Conservation (phyloP, 2,329 filamentous ascomycete genomes). For the Aspergillus floridensis region DNA sequence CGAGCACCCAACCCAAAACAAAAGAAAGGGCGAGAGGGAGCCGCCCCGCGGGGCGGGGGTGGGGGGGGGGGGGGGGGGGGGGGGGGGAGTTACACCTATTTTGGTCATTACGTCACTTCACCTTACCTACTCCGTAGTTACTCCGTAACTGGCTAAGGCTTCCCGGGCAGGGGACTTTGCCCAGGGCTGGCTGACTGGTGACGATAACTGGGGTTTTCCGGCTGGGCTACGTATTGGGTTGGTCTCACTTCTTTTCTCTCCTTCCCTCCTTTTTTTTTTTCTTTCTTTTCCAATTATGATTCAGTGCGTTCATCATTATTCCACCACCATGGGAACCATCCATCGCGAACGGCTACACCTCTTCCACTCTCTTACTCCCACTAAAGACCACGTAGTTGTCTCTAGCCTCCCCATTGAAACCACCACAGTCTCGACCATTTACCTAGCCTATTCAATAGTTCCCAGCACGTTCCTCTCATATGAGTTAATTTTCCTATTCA, state of each 20-base stretch:
- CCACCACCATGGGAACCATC: not conserved
- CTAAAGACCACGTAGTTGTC: not conserved
- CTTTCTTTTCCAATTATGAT: not conserved
- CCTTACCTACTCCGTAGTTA: no score
- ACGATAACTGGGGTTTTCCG: constrained; percentile 3
- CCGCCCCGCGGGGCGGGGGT: no score
- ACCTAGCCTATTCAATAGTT: not conserved
- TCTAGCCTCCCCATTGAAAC: not conserved
- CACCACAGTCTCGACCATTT: not conserved
- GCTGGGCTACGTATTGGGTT: not conserved
- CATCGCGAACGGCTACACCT: not conserved
- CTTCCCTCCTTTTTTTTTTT: no score
- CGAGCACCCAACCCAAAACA: no score
- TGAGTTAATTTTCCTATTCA: not conserved
- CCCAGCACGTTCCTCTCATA: not conserved
- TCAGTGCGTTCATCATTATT: constrained; percentile 1
- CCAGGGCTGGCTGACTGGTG: not conserved
- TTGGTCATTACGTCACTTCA: constrained; percentile 12
- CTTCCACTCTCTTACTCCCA: not conserved
- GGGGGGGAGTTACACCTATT: not conserved
- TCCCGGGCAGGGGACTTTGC: constrained; percentile 5
- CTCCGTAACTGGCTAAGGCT: constrained; percentile 7
- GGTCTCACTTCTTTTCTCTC: constrained; percentile 1
- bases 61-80: no score
- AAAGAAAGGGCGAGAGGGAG: no score